Evolutionary conservation across 2,329 filamentous ascomycete species (phyloP).

Genomic region (Beauveria sp.): DNA sequence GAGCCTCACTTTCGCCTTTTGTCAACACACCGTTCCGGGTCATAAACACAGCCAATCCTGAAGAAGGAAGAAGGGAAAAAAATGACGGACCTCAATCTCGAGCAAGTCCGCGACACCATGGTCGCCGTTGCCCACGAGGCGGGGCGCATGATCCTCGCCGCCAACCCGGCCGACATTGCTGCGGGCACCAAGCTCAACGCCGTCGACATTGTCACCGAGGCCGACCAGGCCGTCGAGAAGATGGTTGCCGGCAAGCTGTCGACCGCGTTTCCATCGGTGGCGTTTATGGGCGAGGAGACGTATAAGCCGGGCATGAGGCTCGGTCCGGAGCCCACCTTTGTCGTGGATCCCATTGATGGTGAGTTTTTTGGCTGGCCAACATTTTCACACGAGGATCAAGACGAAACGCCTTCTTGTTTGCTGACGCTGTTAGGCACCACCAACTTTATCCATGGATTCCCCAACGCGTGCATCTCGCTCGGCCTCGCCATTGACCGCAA

Average conservation of each 20-base stretch:
- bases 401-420: not conserved
- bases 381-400: not conserved
- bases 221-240: conserved; percentile 57
- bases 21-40: no score
- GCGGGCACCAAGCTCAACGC: conserved; percentile 59
- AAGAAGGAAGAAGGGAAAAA: conserved; percentile 20
- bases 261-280: conserved; percentile 44
- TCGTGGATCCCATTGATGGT: conserved; percentile 77
- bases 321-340: conserved; percentile 63
- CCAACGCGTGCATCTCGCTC: conserved; percentile 68
- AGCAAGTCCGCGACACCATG: conserved; percentile 55
- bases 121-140: conserved; percentile 54
- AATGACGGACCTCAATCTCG: conserved; percentile 52
- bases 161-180: conserved; percentile 50
- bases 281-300: conserved; percentile 72
- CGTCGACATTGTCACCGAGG: conserved; percentile 61
- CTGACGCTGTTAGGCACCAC: conserved; percentile 41
- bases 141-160: conserved; percentile 55
- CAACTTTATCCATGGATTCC: conserved; percentile 73
- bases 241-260: conserved; percentile 50
- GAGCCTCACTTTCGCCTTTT: not conserved
- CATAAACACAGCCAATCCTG: not conserved
- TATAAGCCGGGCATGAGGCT: conserved; percentile 59
- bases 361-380: not conserved
- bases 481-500: conserved; percentile 56